A percentile compares a stretch with the other conserved stretches of the same genome.
Evolutionary conservation across 2,329 filamentous ascomycete genomes (phyloP).

Genomic region (Clonostachys chloroleuca): DNA sequence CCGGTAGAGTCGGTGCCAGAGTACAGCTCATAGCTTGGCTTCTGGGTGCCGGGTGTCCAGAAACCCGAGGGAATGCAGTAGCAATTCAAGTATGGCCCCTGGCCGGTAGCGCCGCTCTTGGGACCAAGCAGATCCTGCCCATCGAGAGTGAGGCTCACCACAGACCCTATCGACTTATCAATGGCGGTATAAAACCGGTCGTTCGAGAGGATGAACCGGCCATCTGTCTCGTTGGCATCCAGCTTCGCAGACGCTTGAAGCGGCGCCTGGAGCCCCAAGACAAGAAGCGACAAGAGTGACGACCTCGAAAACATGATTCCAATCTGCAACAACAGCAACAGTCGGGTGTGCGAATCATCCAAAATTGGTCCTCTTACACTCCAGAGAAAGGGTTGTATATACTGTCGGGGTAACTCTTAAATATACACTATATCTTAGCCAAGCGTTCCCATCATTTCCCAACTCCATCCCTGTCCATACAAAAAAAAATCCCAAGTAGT

Average conservation of each 20-base stretch:
- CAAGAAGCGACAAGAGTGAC: slow-evolving; percentile 9
- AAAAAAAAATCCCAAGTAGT: no score
- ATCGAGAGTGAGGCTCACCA: slow-evolving; percentile 27
- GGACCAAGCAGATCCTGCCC: slow-evolving; percentile 45
- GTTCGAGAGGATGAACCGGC: slow-evolving; percentile 26
- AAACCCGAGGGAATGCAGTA: slow-evolving; percentile 56
- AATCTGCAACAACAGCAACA: no score
- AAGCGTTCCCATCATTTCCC: no score
- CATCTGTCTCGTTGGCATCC: slow-evolving; percentile 25
- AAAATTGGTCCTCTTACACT: no score
- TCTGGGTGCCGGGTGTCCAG: slow-evolving; percentile 51
- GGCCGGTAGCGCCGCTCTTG: slow-evolving; percentile 27
- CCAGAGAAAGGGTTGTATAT: no score
- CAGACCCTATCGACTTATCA: slow-evolving; percentile 26
- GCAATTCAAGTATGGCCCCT: slow-evolving; percentile 58
- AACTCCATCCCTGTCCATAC: no score
- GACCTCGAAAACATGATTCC: background rate
- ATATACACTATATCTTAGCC: no score
- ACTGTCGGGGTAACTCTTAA: no score
- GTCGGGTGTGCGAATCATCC: no score
- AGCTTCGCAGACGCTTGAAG: slow-evolving; percentile 15
- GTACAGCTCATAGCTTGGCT: slow-evolving; percentile 35
- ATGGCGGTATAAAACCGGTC: slow-evolving; percentile 29
- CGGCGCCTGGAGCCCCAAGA: slow-evolving; percentile 7
- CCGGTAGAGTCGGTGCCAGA: slow-evolving; percentile 41